phyloP scores from a whole-genome alignment of 345 rosid genomes.

The Citrus inodora region DNA sequence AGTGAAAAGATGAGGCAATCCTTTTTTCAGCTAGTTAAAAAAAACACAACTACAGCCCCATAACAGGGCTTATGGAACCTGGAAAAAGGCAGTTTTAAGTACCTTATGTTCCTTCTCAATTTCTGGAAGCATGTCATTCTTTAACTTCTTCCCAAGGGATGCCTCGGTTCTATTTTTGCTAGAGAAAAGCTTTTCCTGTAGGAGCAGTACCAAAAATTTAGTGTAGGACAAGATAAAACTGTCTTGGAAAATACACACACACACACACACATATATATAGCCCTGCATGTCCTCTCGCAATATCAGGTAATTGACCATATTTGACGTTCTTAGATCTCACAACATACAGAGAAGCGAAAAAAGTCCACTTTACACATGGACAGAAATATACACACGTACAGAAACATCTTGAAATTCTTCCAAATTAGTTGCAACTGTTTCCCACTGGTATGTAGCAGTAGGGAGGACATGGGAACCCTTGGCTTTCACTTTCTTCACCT shows the following conservation, averaged over 20 bases:
- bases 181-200: slow-evolving; percentile 82
- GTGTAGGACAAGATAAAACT: neutral
- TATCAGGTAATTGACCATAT: neutral
- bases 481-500: slow-evolving; percentile 65
- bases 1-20: neutral
- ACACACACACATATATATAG: neutral
- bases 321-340: neutral
- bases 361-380: neutral
- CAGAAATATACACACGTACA: slow-evolving; percentile 35
- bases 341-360: neutral
- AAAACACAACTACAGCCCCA: neutral
- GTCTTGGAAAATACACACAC: too few species aligned
- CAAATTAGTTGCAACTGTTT: slow-evolving; percentile 92
- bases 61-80: too few species aligned
- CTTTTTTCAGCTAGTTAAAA: neutral
- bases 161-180: slow-evolving; percentile 90
- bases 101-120: slow-evolving; percentile 98
- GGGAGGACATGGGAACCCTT: slow-evolving; percentile 83
- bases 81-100: slow-evolving; percentile 12
- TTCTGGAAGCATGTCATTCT: slow-evolving; percentile 93
- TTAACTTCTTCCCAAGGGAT: slow-evolving; percentile 84
- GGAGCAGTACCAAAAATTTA: slow-evolving; percentile 12
- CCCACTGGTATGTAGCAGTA: slow-evolving; percentile 80
- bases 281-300: neutral
- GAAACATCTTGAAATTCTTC: slow-evolving; percentile 93